phyloP scores from a whole-genome alignment of 257 asterid genomes.

The Nicotiana noctiflora region DNA sequence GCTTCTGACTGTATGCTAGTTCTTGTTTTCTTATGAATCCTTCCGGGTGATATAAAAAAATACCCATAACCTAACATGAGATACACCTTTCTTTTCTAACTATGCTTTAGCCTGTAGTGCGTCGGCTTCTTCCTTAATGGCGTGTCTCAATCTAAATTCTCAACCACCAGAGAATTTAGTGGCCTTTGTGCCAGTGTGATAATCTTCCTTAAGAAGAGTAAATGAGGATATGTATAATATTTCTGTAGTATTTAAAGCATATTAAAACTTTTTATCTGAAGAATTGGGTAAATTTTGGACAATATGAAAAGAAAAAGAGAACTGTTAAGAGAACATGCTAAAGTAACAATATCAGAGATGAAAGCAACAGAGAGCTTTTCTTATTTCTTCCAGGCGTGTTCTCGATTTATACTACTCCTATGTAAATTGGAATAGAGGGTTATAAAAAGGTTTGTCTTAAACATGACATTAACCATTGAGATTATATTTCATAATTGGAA shows the following conservation, averaged over 20 bases:
- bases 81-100: not conserved
- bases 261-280: not conserved
- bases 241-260: not conserved
- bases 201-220: not conserved
- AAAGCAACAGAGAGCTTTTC: too few species aligned
- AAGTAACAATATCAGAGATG: too few species aligned
- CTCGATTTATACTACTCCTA: too few species aligned
- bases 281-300: not conserved
- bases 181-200: not conserved
- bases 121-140: not conserved
- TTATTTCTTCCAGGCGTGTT: too few species aligned
- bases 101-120: not conserved
- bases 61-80: not conserved
- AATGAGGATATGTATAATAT: not conserved
- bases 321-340: too few species aligned
- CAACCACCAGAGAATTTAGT: constrained; percentile 17
- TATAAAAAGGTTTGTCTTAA: too few species aligned
- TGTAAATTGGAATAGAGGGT: too few species aligned
- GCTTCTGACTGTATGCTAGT: not conserved
- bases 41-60: not conserved
- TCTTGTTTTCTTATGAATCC: not conserved
- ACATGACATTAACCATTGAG: too few species aligned
- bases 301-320: not conserved
- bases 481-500: too few species aligned
- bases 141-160: constrained; percentile 23